A percentile compares a stretch with the other conserved stretches of the same genome.
Evolutionary conservation across 345 rosid genomes (phyloP).

Genomic region (Brassica rapa): DNA sequence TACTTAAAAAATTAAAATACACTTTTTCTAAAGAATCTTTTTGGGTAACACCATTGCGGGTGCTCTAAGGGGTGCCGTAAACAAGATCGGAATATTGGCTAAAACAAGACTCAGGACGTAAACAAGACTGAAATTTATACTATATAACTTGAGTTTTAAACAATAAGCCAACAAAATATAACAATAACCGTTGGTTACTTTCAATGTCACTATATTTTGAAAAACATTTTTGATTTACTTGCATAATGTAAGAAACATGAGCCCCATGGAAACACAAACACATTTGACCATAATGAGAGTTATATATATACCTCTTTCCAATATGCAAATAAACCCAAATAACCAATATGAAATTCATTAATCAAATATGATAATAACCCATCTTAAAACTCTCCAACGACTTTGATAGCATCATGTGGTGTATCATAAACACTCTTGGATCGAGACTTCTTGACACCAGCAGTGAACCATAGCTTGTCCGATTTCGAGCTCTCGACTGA

Average conservation of each 20-base stretch:
- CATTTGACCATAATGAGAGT: constrained; percentile 7
- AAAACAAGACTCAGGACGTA: no score
- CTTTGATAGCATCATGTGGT: constrained; percentile 63
- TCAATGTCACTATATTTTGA: background rate
- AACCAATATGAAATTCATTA: constrained; percentile 16
- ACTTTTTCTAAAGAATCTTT: no score
- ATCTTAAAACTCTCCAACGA: constrained; percentile 69
- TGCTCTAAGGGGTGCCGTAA: no score
- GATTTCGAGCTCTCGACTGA: constrained; percentile 73
- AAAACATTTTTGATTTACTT: background rate
- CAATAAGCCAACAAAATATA: no score
- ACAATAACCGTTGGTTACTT: background rate
- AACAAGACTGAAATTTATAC: no score
- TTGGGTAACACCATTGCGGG: no score
- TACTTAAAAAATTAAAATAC: no score
- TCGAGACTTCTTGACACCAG: constrained; percentile 88
- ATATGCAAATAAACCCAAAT: constrained; percentile 24
- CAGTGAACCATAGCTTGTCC: constrained; percentile 93
- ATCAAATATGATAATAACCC: constrained; percentile 23
- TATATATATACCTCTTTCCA: constrained; percentile 23
- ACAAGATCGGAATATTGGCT: no score
- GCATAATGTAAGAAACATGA: background rate
- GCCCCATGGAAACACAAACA: constrained; percentile 30
- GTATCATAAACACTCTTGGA: constrained; percentile 62
- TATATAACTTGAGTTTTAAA: no score